Evolutionary conservation across 495 filamentous ascomycete species (phyloP).

Genomic region (Letharia columbiana): DNA sequence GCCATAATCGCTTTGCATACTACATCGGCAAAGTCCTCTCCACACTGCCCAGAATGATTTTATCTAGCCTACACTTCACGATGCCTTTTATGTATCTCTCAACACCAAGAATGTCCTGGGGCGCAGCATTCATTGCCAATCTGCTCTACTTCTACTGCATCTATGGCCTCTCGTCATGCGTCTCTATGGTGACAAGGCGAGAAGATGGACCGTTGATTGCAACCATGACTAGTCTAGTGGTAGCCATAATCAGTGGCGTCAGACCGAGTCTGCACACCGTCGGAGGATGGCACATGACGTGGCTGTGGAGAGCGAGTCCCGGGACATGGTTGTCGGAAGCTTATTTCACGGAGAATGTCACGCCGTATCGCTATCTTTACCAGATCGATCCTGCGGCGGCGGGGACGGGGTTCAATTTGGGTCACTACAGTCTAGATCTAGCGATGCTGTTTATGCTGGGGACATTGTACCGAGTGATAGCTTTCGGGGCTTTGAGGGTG

Average conservation of each 20-base stretch:
- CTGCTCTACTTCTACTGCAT: conserved; percentile 51
- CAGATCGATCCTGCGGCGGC: conserved; percentile 18
- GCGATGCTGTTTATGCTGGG: conserved; percentile 33
- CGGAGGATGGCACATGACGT: conserved; percentile 43
- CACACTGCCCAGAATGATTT: conserved; percentile 39
- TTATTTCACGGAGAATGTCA: conserved; percentile 42
- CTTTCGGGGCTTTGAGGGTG: conserved; percentile 33
- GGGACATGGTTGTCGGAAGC: conserved; percentile 51
- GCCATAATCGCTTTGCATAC: conserved; percentile 46
- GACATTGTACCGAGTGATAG: conserved; percentile 34
- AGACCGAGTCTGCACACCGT: conserved; percentile 42
- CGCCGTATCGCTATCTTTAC: conserved; percentile 37
- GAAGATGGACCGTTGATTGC: conserved; percentile 44
- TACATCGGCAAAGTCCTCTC: conserved; percentile 49
- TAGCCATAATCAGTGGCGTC: conserved; percentile 42
- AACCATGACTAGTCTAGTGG: conserved; percentile 40
- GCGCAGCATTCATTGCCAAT: conserved; percentile 37
- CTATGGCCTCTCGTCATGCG: conserved; percentile 45
- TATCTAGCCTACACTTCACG: conserved; percentile 49
- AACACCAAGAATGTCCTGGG: conserved; percentile 41
- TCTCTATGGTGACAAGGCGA: conserved; percentile 40
- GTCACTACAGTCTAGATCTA: conserved; percentile 34
- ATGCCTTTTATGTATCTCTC: conserved; percentile 42
- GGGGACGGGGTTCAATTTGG: conserved; percentile 34
- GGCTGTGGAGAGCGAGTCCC: conserved; percentile 46